Conservation (phyloP, 78 protist genomes). For the Polysphondylium violaceum region DNA sequence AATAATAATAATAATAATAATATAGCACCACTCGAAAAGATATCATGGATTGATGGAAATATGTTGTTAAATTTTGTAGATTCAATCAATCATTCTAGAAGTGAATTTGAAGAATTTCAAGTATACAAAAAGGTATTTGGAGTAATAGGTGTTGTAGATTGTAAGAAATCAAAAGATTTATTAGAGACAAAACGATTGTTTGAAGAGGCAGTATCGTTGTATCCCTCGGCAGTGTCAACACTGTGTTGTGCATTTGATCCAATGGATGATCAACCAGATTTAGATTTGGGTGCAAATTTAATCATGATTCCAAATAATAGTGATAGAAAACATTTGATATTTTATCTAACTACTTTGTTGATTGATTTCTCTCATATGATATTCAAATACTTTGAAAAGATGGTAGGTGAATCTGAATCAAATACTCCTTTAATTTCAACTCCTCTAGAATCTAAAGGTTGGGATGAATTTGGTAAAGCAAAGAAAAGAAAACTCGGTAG, state of each 20-base stretch:
- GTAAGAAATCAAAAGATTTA: slow-evolving; percentile 49
- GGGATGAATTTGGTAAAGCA: slow-evolving; percentile 64
- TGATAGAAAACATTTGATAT: slow-evolving; percentile 62
- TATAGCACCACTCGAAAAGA: slow-evolving; percentile 64
- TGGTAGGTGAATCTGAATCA: slow-evolving; percentile 3
- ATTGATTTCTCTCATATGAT: slow-evolving; percentile 43
- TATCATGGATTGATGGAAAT: slow-evolving; percentile 76
- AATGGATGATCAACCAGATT: slow-evolving; percentile 69
- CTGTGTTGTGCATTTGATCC: slow-evolving; percentile 79
- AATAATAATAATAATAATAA: not conserved
- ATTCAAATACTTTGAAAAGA: slow-evolving; percentile 47
- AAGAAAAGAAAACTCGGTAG: slow-evolving; percentile 72
- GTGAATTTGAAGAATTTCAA: slow-evolving; percentile 56
- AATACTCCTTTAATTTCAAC: slow-evolving; percentile 30
- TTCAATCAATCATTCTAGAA: not conserved
- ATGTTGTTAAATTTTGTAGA: slow-evolving; percentile 47
- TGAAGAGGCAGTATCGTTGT: slow-evolving; percentile 28
- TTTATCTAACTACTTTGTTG: slow-evolving; percentile 39
- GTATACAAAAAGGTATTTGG: slow-evolving; percentile 46
- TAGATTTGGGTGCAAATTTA: slow-evolving; percentile 49
- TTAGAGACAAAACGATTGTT: slow-evolving; percentile 34
- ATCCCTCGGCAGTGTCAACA: slow-evolving; percentile 36
- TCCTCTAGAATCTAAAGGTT: slow-evolving; percentile 31
- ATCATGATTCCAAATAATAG: slow-evolving; percentile 72
- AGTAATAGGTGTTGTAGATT: slow-evolving; percentile 72